phyloP scores from a whole-genome alignment of 2,329 filamentous ascomycete genomes.

The Botrytis deweyae region DNA sequence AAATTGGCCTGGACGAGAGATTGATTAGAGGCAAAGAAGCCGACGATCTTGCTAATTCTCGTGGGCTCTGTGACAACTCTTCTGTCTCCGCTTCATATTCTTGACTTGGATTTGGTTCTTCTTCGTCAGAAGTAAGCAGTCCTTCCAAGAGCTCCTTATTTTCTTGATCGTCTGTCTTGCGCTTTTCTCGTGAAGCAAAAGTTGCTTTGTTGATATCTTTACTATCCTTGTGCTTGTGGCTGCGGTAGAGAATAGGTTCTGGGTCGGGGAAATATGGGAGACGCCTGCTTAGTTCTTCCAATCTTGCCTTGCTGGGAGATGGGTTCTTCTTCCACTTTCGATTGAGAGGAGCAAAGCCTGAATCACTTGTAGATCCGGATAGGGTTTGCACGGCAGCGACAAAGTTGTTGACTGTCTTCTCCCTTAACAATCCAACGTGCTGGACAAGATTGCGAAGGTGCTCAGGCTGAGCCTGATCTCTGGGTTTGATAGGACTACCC shows the following conservation, averaged over 20 bases:
- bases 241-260: background rate
- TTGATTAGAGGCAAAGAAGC: background rate
- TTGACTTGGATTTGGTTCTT: background rate
- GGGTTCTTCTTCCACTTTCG: constrained; percentile 32
- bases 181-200: constrained; percentile 1
- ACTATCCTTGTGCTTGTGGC: constrained; percentile 11
- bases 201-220: constrained; percentile 7
- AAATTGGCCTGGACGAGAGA: background rate
- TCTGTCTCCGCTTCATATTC: background rate
- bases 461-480: background rate
- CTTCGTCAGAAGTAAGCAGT: background rate
- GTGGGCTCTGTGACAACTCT: background rate
- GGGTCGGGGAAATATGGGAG: constrained; percentile 10
- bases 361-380: constrained; percentile 5
- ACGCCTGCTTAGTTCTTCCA: constrained; percentile 29
- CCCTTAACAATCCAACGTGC: background rate
- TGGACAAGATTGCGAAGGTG: background rate
- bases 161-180: background rate
- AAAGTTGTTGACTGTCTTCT: constrained; percentile 11
- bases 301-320: constrained; percentile 32
- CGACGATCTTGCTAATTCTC: background rate
- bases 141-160: constrained; percentile 12
- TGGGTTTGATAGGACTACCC: background rate
- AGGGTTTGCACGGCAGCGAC: background rate
- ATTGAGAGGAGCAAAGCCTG: constrained; percentile 2